These are phyloP conservation scores for Uronychia binucleata DNA, from an alignment of 73 alveolate genomes.

Conservation along the genomic window DNA sequence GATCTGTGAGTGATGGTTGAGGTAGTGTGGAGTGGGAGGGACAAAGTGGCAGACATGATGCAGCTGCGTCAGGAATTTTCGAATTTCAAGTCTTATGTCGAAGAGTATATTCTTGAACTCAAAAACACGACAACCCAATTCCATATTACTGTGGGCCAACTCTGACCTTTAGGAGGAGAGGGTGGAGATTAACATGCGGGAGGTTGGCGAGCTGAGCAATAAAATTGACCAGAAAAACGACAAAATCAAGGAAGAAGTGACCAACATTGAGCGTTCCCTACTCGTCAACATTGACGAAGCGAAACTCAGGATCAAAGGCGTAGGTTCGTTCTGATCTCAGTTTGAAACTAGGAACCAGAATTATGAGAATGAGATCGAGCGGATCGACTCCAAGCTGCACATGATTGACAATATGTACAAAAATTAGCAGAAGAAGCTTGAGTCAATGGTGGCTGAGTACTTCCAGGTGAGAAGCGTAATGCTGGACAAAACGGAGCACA, in stretches of 20 bases:
- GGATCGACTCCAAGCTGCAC: background rate
- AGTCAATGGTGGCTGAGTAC: background rate
- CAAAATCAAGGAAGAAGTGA: background rate
- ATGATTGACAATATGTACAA: background rate
- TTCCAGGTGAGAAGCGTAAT: background rate
- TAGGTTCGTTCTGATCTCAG: background rate
- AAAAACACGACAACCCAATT: background rate
- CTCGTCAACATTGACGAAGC: background rate
- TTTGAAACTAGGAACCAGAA: background rate
- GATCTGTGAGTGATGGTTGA: no score
- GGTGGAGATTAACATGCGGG: background rate
- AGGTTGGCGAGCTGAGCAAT: background rate
- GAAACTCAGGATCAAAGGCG: background rate
- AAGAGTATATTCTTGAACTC: background rate
- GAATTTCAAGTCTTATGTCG: background rate
- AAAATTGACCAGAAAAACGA: background rate
- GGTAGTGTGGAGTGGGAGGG: no score
- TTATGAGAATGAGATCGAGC: background rate
- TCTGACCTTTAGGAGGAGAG: background rate
- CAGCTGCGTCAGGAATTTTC: background rate
- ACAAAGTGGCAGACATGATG: background rate
- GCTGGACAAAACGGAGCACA: background rate
- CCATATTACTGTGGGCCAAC: background rate
- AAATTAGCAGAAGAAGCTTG: background rate
- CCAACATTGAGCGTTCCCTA: background rate